Base-by-base conservation (phyloP, 108 stramenopile species). In the Cyclostephanos tholiformis region DNA sequence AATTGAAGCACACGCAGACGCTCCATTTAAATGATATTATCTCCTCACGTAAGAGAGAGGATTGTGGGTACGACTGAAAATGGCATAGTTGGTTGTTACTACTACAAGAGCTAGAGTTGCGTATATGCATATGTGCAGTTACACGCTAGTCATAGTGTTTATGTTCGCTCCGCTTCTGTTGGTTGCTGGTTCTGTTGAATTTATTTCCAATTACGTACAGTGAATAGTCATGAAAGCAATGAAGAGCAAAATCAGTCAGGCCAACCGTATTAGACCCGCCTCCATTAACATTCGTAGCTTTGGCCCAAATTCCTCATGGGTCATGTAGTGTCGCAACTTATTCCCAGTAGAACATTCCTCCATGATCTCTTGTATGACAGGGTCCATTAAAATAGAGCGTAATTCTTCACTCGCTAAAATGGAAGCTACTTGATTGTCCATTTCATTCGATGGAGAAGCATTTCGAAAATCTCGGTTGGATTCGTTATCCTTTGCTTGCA, bases 281-380 rank as follows among this genome's bases (percentile, higher is more conserved):
- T 85, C 59, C 62, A 85, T 74, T 67, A 85, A 48, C 71, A 51
- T 72, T 43, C 76, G 16, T 38, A 85, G 52, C 61, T 85, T 82
- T 12, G 84, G 80, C 3, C 84, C 84, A 59, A 74, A 70, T 38
- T 81, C 75, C 49, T 53, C 67, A 41, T 84, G 75, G 9, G 39
- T 49, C 76, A 85, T 63, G 51, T 82, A 85, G 63, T 59, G 65
- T n/a, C 59, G 67, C 59, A 82, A 29, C 44, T 63, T 68, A n/a
- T 32, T 58, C 19, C 29, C 77, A 50, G 44, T 56, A 23, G 76
- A 55, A 55, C 80, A 85, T 38, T 85, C 80, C 65, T 85, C 60
- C 76, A 85, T 77, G 10, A 85, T 71, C 23, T 52, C 39, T 69
- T 85, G 84, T 72, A 85, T 77, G 25, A 65, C 56, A n/a, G 72